phyloP scores from a whole-genome alignment of 768 basidiomycete species.

The Russula compacta region DNA sequence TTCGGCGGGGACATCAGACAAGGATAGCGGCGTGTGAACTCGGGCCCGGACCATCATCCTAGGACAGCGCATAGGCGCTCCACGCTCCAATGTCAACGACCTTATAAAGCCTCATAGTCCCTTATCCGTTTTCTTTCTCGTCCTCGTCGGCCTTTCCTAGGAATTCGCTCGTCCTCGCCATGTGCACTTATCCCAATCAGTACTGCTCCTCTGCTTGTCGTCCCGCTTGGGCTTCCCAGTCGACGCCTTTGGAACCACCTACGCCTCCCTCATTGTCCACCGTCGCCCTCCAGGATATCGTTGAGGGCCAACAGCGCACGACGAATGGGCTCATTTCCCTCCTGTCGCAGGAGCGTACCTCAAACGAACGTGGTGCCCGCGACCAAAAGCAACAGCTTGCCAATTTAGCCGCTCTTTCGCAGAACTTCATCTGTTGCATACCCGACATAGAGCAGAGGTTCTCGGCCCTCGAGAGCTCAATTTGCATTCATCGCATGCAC shows the following conservation, averaged over 20 bases:
- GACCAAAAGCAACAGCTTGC: slow-evolving; percentile 12
- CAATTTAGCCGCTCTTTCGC: slow-evolving; percentile 1
- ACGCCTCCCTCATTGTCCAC: neutral
- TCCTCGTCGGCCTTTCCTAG: neutral
- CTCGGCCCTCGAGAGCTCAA: neutral
- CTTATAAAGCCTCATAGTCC: neutral
- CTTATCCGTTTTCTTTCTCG: neutral
- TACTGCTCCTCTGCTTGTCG: neutral
- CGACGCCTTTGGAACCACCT: neutral
- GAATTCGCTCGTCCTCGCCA: neutral
- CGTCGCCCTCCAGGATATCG: slow-evolving; percentile 8
- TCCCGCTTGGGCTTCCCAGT: neutral
- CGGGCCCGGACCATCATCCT: neutral
- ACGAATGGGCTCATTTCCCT: slow-evolving; percentile 8
- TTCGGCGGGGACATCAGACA: too few species aligned
- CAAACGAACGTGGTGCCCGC: neutral
- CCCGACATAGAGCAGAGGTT: slow-evolving; percentile 13
- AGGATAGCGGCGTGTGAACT: neutral
- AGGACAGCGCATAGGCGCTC: neutral
- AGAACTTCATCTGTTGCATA: slow-evolving; percentile 7
- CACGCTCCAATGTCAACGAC: neutral
- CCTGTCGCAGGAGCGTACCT: neutral
- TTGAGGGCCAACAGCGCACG: slow-evolving; percentile 10
- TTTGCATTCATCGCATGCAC: neutral
- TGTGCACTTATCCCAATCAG: slow-evolving; percentile 4